Percentiles rank a stretch among this genome's conserved stretches.
Conservation (phyloP, 2,329 filamentous ascomycete genomes). For the Phialemonium atrogriseum region DNA sequence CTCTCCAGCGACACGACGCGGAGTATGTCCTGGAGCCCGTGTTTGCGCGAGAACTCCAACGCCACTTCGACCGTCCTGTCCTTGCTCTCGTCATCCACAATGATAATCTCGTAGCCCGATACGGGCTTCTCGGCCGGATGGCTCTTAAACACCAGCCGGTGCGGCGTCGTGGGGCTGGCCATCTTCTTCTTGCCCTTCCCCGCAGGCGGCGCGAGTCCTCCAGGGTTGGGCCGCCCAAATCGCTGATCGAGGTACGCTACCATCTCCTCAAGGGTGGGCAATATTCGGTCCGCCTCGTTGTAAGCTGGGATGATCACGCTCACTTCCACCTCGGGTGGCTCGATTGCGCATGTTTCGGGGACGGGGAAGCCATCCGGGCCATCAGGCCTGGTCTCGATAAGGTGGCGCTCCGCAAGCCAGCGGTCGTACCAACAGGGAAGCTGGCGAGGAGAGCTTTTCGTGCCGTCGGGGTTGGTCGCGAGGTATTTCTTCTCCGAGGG, state of each 20-base stretch:
- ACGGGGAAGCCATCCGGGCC: conserved; percentile 29
- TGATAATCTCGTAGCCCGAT: conserved; percentile 80
- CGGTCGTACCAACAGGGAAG: conserved; percentile 85
- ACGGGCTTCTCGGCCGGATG: conserved; percentile 26
- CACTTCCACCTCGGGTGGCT: conserved; percentile 73
- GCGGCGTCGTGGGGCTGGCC: conserved; percentile 18
- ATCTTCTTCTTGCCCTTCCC: conserved; percentile 13
- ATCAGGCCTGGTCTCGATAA: conserved; percentile 28
- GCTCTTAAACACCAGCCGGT: conserved; percentile 26
- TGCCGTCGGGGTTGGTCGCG: conserved; percentile 61
- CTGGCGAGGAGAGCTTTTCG: conserved; percentile 32
- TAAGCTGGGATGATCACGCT: conserved; percentile 91
- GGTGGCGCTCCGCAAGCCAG: conserved; percentile 54
- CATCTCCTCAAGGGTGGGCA: conserved; percentile 82
- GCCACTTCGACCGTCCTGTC: conserved; percentile 76
- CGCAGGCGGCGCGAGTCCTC: conserved; percentile 8
- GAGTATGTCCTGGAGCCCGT: conserved; percentile 69
- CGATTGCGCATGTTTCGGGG: conserved; percentile 50
- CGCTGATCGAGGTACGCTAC: conserved; percentile 74
- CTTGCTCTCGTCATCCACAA: conserved; percentile 83
- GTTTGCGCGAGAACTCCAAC: conserved; percentile 67
- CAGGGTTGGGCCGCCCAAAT: conserved; percentile 48
- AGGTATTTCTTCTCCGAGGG: conserved; percentile 79
- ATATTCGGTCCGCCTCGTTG: conserved; percentile 81
- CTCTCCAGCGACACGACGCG: conserved; percentile 68